Evolutionary conservation across 306 rosid species (phyloP).

Genomic region (Pachyrhizus erosus): DNA sequence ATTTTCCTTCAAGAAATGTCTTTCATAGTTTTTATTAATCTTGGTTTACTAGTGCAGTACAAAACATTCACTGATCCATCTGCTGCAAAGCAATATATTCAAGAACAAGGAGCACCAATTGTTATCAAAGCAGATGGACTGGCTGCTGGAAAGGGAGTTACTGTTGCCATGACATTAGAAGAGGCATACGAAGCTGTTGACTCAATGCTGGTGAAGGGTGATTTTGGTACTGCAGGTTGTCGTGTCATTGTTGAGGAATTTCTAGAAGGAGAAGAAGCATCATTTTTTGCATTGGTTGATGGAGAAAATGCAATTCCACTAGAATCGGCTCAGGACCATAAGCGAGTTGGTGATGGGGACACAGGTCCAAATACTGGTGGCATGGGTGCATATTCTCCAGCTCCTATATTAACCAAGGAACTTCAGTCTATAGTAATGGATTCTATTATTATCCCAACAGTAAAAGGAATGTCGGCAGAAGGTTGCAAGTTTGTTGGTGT

Average conservation of each 20-base stretch:
- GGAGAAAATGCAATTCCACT: slow-evolving; percentile 94
- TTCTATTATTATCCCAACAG: slow-evolving; percentile 88
- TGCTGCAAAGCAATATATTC: slow-evolving; percentile 82
- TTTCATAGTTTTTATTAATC: slow-evolving; percentile 18
- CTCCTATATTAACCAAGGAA: slow-evolving; percentile 83
- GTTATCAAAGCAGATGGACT: slow-evolving; percentile 94
- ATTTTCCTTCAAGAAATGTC: slow-evolving; percentile 15
- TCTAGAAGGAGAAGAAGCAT: slow-evolving; percentile 96
- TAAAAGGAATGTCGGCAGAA: slow-evolving; percentile 91
- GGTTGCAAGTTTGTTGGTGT: slow-evolving; percentile 96
- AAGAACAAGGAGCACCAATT: slow-evolving; percentile 86
- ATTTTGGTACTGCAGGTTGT: slow-evolving; percentile 90
- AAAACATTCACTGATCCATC: slow-evolving; percentile 75
- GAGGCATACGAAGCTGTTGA: slow-evolving; percentile 96
- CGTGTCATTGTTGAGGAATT: slow-evolving; percentile 84
- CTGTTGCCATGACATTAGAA: slow-evolving; percentile 77
- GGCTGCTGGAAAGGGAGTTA: slow-evolving; percentile 98
- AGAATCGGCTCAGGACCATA: slow-evolving; percentile 98
- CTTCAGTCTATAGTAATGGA: slow-evolving; percentile 82
- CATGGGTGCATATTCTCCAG: slow-evolving; percentile 98
- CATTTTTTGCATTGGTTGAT: slow-evolving; percentile 92
- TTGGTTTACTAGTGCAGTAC: slow-evolving; percentile 68
- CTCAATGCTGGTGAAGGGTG: slow-evolving; percentile 85
- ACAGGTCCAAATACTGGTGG: slow-evolving; percentile 98
- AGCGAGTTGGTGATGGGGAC: slow-evolving; percentile 94